Evolutionary conservation across 164 flowering plant species (phyloP).

Genomic region (Vitis rotundifolia): DNA sequence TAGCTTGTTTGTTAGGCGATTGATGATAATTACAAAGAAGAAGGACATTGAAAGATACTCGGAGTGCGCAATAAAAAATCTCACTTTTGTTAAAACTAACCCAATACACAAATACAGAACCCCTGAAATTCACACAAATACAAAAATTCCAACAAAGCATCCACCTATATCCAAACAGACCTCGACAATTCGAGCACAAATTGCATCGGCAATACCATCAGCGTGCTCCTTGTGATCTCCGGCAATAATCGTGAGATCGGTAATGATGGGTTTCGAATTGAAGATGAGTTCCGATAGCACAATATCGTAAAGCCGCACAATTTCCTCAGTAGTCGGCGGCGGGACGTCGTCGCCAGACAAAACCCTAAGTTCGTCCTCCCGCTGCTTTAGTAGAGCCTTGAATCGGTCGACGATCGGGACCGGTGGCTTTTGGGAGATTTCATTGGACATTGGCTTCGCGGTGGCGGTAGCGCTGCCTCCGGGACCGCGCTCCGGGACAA

Average conservation of each 20-base stretch:
- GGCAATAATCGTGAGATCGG: constrained; percentile 93
- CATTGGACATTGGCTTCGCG: constrained; percentile 21
- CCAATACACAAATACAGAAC: neutral
- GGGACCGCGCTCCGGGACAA: constrained; percentile 10
- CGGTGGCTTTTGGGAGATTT: constrained; percentile 25
- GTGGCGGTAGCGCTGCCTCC: neutral
- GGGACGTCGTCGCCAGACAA: constrained; percentile 34
- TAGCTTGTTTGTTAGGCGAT: no score
- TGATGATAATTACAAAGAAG: no score
- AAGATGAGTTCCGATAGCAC: constrained; percentile 63
- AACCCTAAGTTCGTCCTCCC: constrained; percentile 58
- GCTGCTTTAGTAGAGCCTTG: constrained; percentile 56
- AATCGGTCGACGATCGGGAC: constrained; percentile 63
- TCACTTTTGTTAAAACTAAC: neutral
- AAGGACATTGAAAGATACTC: no score
- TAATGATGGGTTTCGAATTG: constrained; percentile 95
- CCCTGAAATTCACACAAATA: neutral
- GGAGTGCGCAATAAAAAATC: no score
- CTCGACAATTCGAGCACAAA: constrained; percentile 85
- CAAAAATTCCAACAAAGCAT: neutral
- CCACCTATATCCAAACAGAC: constrained; percentile 30
- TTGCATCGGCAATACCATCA: constrained; percentile 83
- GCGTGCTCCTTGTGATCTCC: constrained; percentile 76
- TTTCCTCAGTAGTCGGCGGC: constrained; percentile 46
- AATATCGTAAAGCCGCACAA: constrained; percentile 69